Evolutionary conservation across 805 yeast genomes (phyloP).

Genomic region (Saturnispora kantuleensis): DNA sequence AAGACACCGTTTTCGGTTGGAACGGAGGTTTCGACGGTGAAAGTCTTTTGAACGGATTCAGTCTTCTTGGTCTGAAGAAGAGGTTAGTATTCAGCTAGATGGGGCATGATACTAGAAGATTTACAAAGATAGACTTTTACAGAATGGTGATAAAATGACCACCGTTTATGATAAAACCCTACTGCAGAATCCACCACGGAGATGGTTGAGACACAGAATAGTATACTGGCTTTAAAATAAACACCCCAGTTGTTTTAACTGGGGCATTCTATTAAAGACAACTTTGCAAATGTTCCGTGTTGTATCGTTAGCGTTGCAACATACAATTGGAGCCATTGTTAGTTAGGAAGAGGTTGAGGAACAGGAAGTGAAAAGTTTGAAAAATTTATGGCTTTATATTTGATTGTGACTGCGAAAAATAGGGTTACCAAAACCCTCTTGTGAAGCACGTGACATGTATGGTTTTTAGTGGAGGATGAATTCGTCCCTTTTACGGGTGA

Average conservation of each 20-base stretch:
- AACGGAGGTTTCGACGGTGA: conserved; percentile 92
- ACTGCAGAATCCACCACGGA: conserved; percentile 7
- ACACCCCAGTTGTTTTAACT: conserved; percentile 12
- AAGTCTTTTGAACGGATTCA: conserved; percentile 69
- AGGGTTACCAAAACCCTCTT: conserved; percentile 1
- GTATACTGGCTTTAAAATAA: conserved; percentile 12
- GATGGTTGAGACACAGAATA: neutral
- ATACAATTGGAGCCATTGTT: conserved; percentile 31
- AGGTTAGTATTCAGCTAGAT: conserved; percentile 9
- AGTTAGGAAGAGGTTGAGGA: neutral
- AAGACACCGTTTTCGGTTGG: conserved; percentile 96
- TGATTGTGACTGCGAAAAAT: conserved; percentile 1
- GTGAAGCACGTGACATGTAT: conserved; percentile 1
- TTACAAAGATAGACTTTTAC: conserved; percentile 5
- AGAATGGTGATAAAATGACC: conserved; percentile 1
- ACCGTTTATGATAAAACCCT: conserved; percentile 6
- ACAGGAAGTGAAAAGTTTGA: neutral
- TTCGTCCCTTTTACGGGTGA: neutral
- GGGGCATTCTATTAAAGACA: conserved; percentile 22
- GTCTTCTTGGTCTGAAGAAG: conserved; percentile 59
- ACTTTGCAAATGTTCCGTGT: neutral
- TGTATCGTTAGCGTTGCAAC: conserved; percentile 13
- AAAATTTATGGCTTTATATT: neutral
- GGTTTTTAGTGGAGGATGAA: too few relatives aligned
- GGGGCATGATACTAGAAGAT: neutral